These are phyloP conservation scores for Boletus vermiculosoides DNA, from an alignment of 768 basidiomycete genomes.

Conservation along the genomic window DNA sequence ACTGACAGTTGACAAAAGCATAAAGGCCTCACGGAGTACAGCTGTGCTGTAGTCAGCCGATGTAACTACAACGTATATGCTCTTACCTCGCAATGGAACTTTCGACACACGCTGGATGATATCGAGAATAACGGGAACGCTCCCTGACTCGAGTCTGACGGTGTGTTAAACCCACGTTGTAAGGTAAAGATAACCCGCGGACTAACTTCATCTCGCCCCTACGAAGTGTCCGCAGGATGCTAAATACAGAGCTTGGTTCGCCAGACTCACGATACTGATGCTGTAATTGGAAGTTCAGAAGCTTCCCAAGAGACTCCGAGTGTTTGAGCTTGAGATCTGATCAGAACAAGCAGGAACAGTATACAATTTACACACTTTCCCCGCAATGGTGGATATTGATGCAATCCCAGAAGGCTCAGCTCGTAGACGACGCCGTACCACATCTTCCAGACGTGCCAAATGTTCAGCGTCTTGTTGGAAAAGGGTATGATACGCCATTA, in stretches of 20 bases:
- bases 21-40: conserved; percentile 35
- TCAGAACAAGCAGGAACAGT: conserved; percentile 4
- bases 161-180: not conserved
- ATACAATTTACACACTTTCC: conserved; percentile 23
- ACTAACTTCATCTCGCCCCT: conserved; percentile 26
- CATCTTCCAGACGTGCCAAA: conserved; percentile 40
- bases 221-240: conserved; percentile 26
- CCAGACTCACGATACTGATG: conserved; percentile 11
- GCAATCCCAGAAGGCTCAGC: conserved; percentile 9
- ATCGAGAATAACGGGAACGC: conserved; percentile 22
- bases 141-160: conserved; percentile 23
- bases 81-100: conserved; percentile 28
- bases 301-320: conserved; percentile 19
- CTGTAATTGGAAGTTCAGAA: conserved; percentile 25
- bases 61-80: not conserved
- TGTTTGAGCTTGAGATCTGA: conserved; percentile 19
- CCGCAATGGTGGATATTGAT: conserved; percentile 11
- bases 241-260: not conserved
- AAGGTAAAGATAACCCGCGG: not conserved
- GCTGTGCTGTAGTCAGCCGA: conserved; percentile 28
- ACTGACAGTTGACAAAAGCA: conserved; percentile 28
- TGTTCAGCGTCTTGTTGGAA: conserved; percentile 46
- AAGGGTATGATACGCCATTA: conserved; percentile 57
- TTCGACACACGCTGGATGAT: conserved; percentile 26
- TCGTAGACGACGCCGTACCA: conserved; percentile 14